Percentiles rank a stretch among this genome's conserved stretches.
Evolutionary conservation across 495 filamentous ascomycete genomes (phyloP).

Genomic region (Oidiodendron maius): DNA sequence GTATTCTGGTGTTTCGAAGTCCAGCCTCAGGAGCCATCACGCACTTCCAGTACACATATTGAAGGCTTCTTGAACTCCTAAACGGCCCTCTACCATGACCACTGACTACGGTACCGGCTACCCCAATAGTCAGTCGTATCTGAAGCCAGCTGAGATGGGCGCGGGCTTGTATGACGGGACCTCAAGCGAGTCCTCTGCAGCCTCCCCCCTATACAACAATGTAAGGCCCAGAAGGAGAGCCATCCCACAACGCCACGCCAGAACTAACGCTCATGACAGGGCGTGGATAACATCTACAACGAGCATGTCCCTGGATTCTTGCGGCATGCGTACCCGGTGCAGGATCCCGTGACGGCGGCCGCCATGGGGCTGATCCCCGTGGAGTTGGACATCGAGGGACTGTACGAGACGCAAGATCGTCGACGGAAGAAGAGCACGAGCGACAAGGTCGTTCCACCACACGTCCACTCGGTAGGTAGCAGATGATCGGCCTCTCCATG

Average conservation of each 20-base stretch:
- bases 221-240: conserved; percentile 9
- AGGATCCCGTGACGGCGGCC: conserved; percentile 12
- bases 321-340: conserved; percentile 17
- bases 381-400: conserved; percentile 22
- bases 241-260: neutral
- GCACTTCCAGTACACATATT: neutral
- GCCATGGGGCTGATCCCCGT: conserved; percentile 22
- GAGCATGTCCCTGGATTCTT: too few species aligned
- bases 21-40: too few species aligned
- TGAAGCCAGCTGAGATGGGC: conserved; percentile 14
- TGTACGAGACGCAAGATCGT: conserved; percentile 22
- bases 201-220: conserved; percentile 20
- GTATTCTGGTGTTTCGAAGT: too few species aligned
- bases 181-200: conserved; percentile 23
- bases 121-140: conserved; percentile 7
- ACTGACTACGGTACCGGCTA: conserved; percentile 14
- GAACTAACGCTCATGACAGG: conserved; percentile 4
- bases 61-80: neutral
- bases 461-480: conserved; percentile 22
- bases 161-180: conserved; percentile 20
- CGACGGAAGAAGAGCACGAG: conserved; percentile 17
- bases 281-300: conserved; percentile 20
- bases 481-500: too few species aligned
- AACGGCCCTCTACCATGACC: conserved; percentile 7
- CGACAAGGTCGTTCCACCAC: conserved; percentile 21